Percentiles rank a stretch among this genome's conserved stretches.
phyloP scores from a whole-genome alignment of 163 green algal species.

The Volvox carteri region DNA sequence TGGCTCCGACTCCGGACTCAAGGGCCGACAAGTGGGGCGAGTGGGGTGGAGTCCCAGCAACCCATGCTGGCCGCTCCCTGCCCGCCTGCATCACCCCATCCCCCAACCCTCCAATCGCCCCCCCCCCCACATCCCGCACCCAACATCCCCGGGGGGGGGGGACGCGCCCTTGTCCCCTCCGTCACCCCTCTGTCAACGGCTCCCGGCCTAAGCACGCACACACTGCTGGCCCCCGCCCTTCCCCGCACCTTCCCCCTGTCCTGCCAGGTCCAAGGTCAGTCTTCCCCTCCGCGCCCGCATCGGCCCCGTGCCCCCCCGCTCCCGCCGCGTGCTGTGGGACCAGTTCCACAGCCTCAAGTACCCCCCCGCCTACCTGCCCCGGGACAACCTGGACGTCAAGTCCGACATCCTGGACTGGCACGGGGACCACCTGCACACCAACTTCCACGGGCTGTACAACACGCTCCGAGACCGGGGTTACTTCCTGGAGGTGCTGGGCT shows the following conservation, averaged over 20 bases:
- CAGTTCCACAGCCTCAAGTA: conserved; percentile 97
- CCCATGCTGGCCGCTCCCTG: too few species aligned
- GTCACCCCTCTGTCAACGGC: background rate
- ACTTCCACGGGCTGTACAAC: conserved; percentile 88
- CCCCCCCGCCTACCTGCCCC: conserved; percentile 95
- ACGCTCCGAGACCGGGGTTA: conserved; percentile 54
- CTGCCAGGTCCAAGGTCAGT: conserved; percentile 69
- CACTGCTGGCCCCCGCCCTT: too few species aligned
- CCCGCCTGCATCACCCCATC: too few species aligned
- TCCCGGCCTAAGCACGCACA: too few species aligned
- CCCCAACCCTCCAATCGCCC: too few species aligned
- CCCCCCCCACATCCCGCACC: too few species aligned
- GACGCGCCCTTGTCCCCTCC: background rate
- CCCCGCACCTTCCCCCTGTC: background rate
- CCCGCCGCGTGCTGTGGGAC: conserved; percentile 94
- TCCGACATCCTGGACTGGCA: conserved; percentile 97
- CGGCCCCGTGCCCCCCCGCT: conserved; percentile 80
- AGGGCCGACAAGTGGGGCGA: too few species aligned
- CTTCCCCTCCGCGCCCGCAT: conserved; percentile 79
- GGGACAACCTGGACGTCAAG: conserved; percentile 86
- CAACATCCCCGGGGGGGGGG: too few species aligned
- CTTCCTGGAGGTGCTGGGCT: conserved; percentile 80
- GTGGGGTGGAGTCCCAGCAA: too few species aligned
- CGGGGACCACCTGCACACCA: conserved; percentile 97
- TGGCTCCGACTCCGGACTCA: too few species aligned